Evolutionary conservation across 345 rosid species (phyloP), one percentile per base, ranked within the genome.

Genomic region (Trapa bicornis): DNA sequence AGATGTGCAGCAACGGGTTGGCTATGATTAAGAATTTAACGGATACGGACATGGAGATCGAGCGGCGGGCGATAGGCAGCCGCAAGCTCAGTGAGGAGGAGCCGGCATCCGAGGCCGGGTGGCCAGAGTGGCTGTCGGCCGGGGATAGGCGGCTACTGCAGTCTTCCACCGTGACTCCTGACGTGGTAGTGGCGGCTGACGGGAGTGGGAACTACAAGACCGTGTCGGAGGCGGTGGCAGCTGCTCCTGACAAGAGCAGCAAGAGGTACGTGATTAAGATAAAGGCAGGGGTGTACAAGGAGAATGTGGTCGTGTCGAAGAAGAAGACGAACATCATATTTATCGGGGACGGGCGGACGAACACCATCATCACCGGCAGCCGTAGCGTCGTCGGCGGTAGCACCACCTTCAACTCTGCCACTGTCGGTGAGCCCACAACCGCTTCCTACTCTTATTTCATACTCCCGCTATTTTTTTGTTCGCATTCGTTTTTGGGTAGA

Each of bases 1-100:
- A 47, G 61, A 37, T 69, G 78, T 76, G 80, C 50, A 82, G 86
- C 72, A 82, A 82, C 53, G 80, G 72, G 1, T 74, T 82, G 58
- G 86, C 83, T 15, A 80, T 82, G 86, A 67, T 80, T 71, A 80
- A 74, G 77, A 80, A 82, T 80, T 57, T 82, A 71, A 80, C 86
- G 3, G 82, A 80, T 65, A 16, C 77, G 13, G 83, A 82, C 70
- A 68, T 75, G 67, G 78, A 67, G 12, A 76, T 15, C 4, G 65
- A 73, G 47, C 67, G 50, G 47, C 10, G 37, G 5, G 29, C 50
- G 29, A 39, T 33, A 14, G 42, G 14, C 37, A 57, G 22, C 47
- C 67, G 67, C 14, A 64, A 17, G 48, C 36, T 42, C 48, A 41
- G 13, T 37, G 53, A 38, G 67, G 47, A 22, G 38, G 10, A 35